Evolutionary conservation across 2,329 filamentous ascomycete species (phyloP), one percentile per base, ranked within the genome.

Genomic region (Aplosporella prunicola): DNA sequence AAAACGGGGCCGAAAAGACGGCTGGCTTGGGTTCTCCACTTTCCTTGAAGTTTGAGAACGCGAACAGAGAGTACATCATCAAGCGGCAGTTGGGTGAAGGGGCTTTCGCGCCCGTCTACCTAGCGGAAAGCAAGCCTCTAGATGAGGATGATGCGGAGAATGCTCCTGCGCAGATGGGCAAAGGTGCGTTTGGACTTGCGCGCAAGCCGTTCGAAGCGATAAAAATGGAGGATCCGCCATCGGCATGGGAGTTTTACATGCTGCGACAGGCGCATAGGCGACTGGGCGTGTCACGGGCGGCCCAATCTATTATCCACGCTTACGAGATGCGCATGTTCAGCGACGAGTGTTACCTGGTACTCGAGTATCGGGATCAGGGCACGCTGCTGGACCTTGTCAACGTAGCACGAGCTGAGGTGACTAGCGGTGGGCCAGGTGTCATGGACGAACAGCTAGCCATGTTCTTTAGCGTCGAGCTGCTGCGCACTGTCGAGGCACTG

Each of bases 351-450:
- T 95, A 91, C 58, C 68, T 98, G 5, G 71, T 98, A 27, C 76
- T 96, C 48, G 85, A 91, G 11, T 94, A 80, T 56, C 79, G 87
- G 45, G 77, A 84, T 22, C 83, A 96, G 63, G 91, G 91, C 39
- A 95, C 91, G 0, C 68, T 98, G 4, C 77, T 98, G n/a, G 89
- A 96, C 52, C 76, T 96, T 1, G 80, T 98, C 59, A 98, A 98
- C 60, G 68, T 82, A 45, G 82, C 89, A 47, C 78, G 83, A 27
- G 71, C 74, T 13, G 84, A 93, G 45, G 30, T 26, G 2, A 50
- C 55, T 4, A 60, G 57, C 22, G 62, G 67, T 22, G 63, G 59
- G 29, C 15, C 25, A 1, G 78, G 78, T 2, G 80, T 82, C 11
- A 85, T 98, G 74, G 91, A 98, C 49, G 91, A 98, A 61, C 71